Evolutionary conservation across 139 green algal genomes (phyloP).

Genomic region (Volvox africanus): DNA sequence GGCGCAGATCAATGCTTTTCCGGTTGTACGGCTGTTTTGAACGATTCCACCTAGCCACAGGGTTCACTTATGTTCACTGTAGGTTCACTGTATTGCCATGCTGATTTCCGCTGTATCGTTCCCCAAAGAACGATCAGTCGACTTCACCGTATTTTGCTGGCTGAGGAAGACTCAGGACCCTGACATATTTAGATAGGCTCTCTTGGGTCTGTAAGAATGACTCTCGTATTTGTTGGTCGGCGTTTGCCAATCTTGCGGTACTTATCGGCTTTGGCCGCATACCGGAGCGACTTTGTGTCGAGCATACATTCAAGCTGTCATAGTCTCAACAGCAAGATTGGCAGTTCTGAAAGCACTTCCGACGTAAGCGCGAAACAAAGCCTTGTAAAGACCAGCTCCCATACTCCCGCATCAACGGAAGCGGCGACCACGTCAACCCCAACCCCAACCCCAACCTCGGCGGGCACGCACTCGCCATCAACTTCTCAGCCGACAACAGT

Average conservation of each 20-base stretch:
- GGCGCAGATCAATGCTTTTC: too few species aligned
- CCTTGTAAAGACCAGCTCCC: neutral
- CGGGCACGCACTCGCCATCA: neutral
- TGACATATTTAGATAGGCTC: too few species aligned
- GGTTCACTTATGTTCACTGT: too few species aligned
- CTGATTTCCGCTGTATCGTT: too few species aligned
- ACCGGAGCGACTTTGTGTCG: neutral
- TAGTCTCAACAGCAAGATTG: neutral
- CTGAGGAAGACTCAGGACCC: too few species aligned
- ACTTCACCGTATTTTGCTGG: too few species aligned
- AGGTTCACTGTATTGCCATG: too few species aligned
- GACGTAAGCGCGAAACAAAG: neutral
- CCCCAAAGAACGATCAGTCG: too few species aligned
- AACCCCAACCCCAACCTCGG: neutral
- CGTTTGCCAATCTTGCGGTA: constrained; percentile 16
- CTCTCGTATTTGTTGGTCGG: neutral
- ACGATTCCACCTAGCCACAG: too few species aligned
- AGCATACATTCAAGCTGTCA: neutral
- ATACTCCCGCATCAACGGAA: neutral
- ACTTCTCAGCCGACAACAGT: neutral
- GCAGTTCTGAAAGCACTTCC: neutral
- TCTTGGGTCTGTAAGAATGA: neutral
- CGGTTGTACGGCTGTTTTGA: too few species aligned
- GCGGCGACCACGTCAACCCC: neutral
- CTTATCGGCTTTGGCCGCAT: neutral